Percentiles rank a stretch among this genome's conserved stretches.
These are phyloP conservation scores for Saitoella complicata DNA, from an alignment of 805 yeast genomes.

Conservation along the genomic window DNA sequence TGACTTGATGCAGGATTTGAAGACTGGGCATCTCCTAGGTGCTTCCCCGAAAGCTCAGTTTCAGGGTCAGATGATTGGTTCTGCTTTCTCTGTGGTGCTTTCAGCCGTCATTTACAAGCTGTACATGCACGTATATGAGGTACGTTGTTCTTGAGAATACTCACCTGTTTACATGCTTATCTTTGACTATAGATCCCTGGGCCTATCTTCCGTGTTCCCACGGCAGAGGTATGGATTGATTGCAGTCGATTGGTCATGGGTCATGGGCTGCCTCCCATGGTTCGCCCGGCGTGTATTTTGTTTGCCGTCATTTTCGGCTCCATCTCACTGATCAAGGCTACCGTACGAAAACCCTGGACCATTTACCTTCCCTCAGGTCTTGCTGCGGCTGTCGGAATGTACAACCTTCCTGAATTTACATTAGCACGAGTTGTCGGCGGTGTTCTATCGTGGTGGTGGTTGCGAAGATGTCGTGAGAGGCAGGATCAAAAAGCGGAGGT, in stretches of 20 bases:
- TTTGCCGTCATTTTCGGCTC: conserved; percentile 54
- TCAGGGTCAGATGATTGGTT: conserved; percentile 76
- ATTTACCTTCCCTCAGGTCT: conserved; percentile 79
- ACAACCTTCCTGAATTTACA: conserved; percentile 85
- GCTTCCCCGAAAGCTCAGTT: conserved; percentile 91
- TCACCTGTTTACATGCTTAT: too few species aligned
- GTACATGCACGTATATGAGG: conserved; percentile 61
- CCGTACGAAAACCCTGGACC: conserved; percentile 8
- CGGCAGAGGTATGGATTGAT: conserved; percentile 93
- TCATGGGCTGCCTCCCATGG: conserved; percentile 71
- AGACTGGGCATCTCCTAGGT: conserved; percentile 81
- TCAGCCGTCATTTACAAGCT: conserved; percentile 70
- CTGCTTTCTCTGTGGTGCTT: conserved; percentile 63
- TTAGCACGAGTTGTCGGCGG: conserved; percentile 90
- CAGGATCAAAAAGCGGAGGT: too few species aligned
- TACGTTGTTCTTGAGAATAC: too few species aligned
- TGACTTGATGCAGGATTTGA: conserved; percentile 90
- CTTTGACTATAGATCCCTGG: conserved; percentile 44
- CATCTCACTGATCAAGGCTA: conserved; percentile 33
- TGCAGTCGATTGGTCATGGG: conserved; percentile 89
- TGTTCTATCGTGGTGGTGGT: too few species aligned
- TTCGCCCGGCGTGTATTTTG: conserved; percentile 43
- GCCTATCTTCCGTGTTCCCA: conserved; percentile 68
- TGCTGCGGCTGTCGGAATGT: conserved; percentile 93
- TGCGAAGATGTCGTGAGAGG: too few species aligned